phyloP scores from a whole-genome alignment of 148 eudicot species.

The Tetragonia tetragonoides region DNA sequence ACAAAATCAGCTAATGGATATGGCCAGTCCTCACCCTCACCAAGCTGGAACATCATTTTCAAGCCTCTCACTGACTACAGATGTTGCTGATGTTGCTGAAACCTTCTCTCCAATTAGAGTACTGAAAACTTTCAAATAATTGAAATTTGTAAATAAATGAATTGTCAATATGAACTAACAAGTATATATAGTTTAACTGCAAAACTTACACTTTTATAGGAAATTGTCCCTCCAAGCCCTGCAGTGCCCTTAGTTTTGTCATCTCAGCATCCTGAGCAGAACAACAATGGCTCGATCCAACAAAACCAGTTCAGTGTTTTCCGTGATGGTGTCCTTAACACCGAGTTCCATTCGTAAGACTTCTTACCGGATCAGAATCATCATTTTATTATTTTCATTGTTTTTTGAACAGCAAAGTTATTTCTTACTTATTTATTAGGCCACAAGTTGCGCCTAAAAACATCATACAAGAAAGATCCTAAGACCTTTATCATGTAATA shows the following conservation, averaged over 20 bases:
- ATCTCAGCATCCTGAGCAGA: conserved; percentile 2
- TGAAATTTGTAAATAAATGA: not conserved
- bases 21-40: not conserved
- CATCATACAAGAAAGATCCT: too few relatives aligned
- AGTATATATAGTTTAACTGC: not conserved
- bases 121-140: not conserved
- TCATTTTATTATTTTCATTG: not conserved
- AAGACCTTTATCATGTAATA: too few relatives aligned
- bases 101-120: conserved; percentile 16
- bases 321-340: conserved; percentile 2
- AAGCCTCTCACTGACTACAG: conserved; percentile 3
- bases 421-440: too few relatives aligned
- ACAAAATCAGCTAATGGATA: not conserved
- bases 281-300: conserved; percentile 1
- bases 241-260: conserved; percentile 2
- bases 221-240: not conserved
- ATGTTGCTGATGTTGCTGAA: conserved; percentile 11
- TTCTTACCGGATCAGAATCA: not conserved
- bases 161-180: not conserved
- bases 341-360: conserved; percentile 16
- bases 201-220: conserved; percentile 6
- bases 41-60: conserved; percentile 18
- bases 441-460: too few relatives aligned
- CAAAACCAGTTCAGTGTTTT: conserved; percentile 7
- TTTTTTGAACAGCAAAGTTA: too few relatives aligned